phyloP scores from a whole-genome alignment of 1,284 basidiomycete species.

The Gymnopus androsaceus region DNA sequence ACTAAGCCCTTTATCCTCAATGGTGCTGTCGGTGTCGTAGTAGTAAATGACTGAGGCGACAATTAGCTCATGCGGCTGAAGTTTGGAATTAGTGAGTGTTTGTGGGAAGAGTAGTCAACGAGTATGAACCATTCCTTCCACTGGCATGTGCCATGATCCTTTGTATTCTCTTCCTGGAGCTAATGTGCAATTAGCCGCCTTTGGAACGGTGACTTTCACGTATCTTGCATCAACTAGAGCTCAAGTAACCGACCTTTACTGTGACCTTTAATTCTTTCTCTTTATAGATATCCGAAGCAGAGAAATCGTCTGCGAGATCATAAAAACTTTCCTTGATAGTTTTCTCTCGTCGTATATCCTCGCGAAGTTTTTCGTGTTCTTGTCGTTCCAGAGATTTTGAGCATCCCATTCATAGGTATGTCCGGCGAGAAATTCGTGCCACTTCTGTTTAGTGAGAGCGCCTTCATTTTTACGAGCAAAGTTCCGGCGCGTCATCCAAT shows the following conservation, averaged over 20 bases:
- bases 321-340: background rate
- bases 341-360: background rate
- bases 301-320: background rate
- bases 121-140: constrained; percentile 20
- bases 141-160: constrained; percentile 23
- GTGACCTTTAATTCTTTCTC: constrained; percentile 15
- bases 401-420: background rate
- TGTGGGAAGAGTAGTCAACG: too few relatives aligned
- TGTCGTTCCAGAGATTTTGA: background rate
- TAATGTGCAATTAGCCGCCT: constrained; percentile 22
- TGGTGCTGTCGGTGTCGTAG: constrained; percentile 18
- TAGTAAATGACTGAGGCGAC: constrained; percentile 22
- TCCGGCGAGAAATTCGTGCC: background rate
- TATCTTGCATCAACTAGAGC: background rate
- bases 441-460: background rate
- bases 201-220: background rate
- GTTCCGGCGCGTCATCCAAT: background rate
- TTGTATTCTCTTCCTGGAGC: constrained; percentile 18
- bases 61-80: constrained; percentile 21
- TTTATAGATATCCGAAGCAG: background rate
- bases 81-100: too few relatives aligned
- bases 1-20: constrained; percentile 19
- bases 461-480: constrained; percentile 6
- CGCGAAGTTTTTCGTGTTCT: background rate
- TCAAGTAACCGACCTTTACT: constrained; percentile 19